These are phyloP conservation scores for Fusarium papillatum DNA, from an alignment of 2,329 filamentous ascomycete species.

Conservation along the genomic window DNA sequence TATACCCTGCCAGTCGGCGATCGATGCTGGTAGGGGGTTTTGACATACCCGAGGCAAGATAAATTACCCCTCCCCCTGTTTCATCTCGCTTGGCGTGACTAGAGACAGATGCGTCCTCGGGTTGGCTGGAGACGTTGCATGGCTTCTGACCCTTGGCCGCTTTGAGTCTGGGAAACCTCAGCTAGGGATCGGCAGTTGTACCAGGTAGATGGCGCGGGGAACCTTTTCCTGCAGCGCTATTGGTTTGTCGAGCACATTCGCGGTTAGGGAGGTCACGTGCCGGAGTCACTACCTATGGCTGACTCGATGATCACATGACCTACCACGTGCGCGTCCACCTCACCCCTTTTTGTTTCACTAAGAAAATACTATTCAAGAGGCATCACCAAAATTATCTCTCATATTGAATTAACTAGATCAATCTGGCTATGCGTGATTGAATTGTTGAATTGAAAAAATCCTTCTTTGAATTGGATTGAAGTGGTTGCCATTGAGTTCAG, in stretches of 20 bases:
- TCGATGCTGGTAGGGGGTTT: not conserved
- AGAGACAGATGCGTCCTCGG: not conserved
- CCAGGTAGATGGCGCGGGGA: not conserved
- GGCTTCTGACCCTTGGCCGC: not conserved
- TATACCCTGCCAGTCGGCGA: not conserved
- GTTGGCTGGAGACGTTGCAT: not conserved
- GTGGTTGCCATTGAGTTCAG: too few relatives aligned
- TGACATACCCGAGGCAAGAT: not conserved
- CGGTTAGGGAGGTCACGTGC: too few relatives aligned
- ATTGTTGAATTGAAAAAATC: too few relatives aligned
- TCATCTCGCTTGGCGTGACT: not conserved
- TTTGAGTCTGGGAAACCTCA: not conserved
- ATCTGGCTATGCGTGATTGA: too few relatives aligned
- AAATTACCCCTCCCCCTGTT: not conserved
- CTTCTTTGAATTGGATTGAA: too few relatives aligned
- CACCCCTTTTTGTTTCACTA: too few relatives aligned
- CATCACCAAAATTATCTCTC: too few relatives aligned
- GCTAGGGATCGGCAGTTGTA: not conserved
- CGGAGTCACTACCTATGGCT: too few relatives aligned
- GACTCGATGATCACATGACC: too few relatives aligned
- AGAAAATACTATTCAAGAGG: too few relatives aligned
- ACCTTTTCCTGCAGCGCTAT: not conserved
- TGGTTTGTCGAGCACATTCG: not conserved
- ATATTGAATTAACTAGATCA: too few relatives aligned
- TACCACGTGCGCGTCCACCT: too few relatives aligned